Evolutionary conservation across 345 rosid genomes (phyloP), one percentile per base, ranked within the genome.

Genomic region (Acer saccharum): DNA sequence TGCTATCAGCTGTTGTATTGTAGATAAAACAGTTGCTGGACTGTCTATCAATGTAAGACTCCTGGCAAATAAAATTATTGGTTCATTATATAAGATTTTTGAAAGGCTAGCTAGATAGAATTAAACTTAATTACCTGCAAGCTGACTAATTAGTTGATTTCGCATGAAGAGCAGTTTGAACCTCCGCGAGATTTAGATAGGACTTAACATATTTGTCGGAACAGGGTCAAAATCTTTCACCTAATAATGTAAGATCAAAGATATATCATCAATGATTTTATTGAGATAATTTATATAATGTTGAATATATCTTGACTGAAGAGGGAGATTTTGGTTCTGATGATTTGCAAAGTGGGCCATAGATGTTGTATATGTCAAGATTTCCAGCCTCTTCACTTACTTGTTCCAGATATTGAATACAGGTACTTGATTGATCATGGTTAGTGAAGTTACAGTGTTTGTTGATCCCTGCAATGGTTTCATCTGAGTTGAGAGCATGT

Each of bases 401-500:
- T 68, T 54, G 58, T 18, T 0, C 44, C 18, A 4, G 16, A 69
- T 69, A 76, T 1, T 65, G 16, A 0, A 13, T 3, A 20, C 92
- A 89, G 29, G 57, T 25, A 20, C 1, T 41, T 20, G 86, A 71
- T 41, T 61, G 54, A 18, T 82, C 60, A 10, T 74, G 74, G 2
- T 66, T 54, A 50, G 20, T 20, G 69, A 79, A 84, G 69, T 81
- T 71, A 74, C 93, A 90, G 39, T 81, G 58, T 68, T 73, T 78
- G 52, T 46, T 72, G 10, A 90, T 81, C 41, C 68, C 83, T 32
- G 73, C 57, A 27, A 85, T 29, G 32, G 87, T 83, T 78, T 89
- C 88, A 44, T 89, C 89, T 0, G 89, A 85, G 66, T 75, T 87
- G 54, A 89, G 73, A 39, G 89, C 87, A 69, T 88, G 93, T 3